Evolutionary conservation across 495 filamentous ascomycete genomes (phyloP), one percentile per base, ranked within the genome.

Genomic region (Hyaloscypha variabilis): DNA sequence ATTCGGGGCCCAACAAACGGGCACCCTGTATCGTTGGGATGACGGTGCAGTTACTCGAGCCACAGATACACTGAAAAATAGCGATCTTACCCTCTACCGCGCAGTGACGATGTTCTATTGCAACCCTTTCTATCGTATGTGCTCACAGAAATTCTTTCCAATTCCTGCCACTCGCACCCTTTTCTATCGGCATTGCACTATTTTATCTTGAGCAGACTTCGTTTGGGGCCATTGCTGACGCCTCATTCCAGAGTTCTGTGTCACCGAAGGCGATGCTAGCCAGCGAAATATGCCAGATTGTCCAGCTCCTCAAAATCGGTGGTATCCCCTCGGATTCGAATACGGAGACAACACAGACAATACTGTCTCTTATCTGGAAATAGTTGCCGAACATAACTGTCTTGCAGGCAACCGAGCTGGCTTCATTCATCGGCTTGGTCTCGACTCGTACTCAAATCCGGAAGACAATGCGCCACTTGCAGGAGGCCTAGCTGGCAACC

Each of bases 241-340:
- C n/a, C n/a, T n/a, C n/a, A n/a, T n/a, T n/a, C n/a, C n/a, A n/a
- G n/a, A 66, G 17, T 73, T 70, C 31, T 14, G 54, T 23, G 67
- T 63, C 17, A 59, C 68, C 2, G 24, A 24, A 17, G 62, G 60
- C 6, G 63, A 73, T 57, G 62, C 52, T 26, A 65, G 59, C 31
- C 49, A 17, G 0, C n/a, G 56, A 0, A 11, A 72, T 57, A 65
- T 70, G 10, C 31, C 64, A 52, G 53, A 49, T 49, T 13, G 11
- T 10, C 30, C 49, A 2, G n/a, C 24, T 8, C 64, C 67, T 31
- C 19, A 54, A n/a, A 23, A 66, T 55, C 60, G 49, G 25, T 72
- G 69, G 72, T 65, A 62, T 13, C 65, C 57, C 54, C 61, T 69
- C 14, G 53, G 23, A 6, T 70, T 73, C 34, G 56, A 46, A 21